Base-by-base conservation (phyloP, 2,329 filamentous ascomycete species). In the Epichloe gansuensis region DNA sequence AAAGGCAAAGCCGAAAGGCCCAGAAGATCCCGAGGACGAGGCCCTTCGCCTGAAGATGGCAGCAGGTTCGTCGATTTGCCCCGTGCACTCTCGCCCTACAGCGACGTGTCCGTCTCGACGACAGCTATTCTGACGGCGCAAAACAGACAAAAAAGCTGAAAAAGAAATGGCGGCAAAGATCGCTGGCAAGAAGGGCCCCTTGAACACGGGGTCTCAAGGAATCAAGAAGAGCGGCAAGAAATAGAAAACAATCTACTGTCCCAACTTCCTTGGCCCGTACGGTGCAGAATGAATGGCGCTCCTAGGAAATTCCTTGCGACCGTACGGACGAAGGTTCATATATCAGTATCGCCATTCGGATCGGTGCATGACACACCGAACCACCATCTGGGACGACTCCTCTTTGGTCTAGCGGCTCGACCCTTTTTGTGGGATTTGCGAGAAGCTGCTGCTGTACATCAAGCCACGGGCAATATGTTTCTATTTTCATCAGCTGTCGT, bases 151-250 rank as follows among this genome's bases (percentile, higher is more conserved):
- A 66, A 89, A 91, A 77, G 87, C 86, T 46, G 85, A 83, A 71
- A 91, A 94, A 74, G 88, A 90, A 9, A 67, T 94, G 72, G 82
- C 85, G n/a, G 77, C 83, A 56, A 87, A 88, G 74, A 42, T 51
- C 13, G 85, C 87, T 46, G 85, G 86, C 63, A 87, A 87, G 70
- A 95, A 94, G 75, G 91, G 91, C 3, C 91, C 91, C 39, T 68
- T 96, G 67, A 91, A 90, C 73, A 85, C 82, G 35, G 90, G 89
- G 37, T 71, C 77, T 48, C 88, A 94, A 73, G 90, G 89, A 57
- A 95, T 97, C 76, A 96, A 96, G 84, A 96, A 95, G 82, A 93
- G 87, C 57, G 91, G 90, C 71, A 95, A 96, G 86, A 95, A 96
- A 84, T 95, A 78, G 73, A 46, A 17, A 46, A 42, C 52, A 43